Conservation (phyloP, 805 yeast genomes). For the Metschnikowia noctiluminum region DNA sequence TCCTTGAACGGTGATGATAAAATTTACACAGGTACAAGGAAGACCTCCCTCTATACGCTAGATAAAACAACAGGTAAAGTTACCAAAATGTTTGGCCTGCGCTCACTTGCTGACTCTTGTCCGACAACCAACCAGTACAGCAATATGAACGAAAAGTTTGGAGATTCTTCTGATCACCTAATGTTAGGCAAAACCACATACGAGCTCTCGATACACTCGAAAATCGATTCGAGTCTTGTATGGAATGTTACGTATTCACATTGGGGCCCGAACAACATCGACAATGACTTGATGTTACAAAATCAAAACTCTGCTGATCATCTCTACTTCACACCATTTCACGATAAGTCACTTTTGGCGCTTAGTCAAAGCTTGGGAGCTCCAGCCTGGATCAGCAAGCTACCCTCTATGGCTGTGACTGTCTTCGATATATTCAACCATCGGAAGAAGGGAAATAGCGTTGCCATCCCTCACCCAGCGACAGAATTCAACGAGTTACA, state of each 20-base stretch:
- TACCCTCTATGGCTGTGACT: conserved; percentile 69
- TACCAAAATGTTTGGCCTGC: conserved; percentile 59
- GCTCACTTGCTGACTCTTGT: conserved; percentile 21
- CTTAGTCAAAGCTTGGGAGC: conserved; percentile 64
- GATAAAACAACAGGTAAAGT: conserved; percentile 74
- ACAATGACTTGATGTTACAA: conserved; percentile 51
- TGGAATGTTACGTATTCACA: conserved; percentile 86
- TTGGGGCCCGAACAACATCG: conserved; percentile 92
- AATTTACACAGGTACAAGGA: conserved; percentile 81
- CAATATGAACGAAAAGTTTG: background rate
- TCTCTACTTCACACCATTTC: conserved; percentile 77
- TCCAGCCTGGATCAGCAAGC: conserved; percentile 74
- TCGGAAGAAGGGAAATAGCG: conserved; percentile 28
- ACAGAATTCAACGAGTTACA: conserved; percentile 37
- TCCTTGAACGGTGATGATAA: conserved; percentile 72
- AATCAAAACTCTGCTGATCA: conserved; percentile 61
- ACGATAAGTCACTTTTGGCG: conserved; percentile 75
- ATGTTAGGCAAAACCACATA: conserved; percentile 71
- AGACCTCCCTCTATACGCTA: conserved; percentile 70
- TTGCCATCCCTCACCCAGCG: conserved; percentile 69
- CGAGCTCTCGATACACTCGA: conserved; percentile 73
- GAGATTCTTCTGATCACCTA: conserved; percentile 34
- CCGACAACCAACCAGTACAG: conserved; percentile 32
- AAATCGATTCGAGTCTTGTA: conserved; percentile 49
- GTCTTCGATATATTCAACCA: conserved; percentile 70